A percentile compares a stretch with the other conserved stretches of the same genome.
Evolutionary conservation across 345 rosid species (phyloP).

Genomic region (Salix arbutifolia): DNA sequence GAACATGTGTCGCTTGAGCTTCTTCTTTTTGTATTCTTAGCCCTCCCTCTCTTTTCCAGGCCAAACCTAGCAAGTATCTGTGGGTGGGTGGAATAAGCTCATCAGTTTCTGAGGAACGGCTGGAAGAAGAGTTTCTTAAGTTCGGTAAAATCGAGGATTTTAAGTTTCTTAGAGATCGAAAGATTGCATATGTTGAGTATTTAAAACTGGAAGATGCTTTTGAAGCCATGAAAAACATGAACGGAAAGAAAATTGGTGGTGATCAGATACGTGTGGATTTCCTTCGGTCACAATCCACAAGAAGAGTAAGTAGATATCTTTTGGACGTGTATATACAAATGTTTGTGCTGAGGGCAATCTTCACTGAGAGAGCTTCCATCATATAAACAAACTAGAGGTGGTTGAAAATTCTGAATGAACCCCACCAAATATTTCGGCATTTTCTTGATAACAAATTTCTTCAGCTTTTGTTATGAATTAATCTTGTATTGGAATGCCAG

Average conservation of each 20-base stretch:
- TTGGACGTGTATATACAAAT: not conserved
- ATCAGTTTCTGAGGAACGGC: conserved; percentile 50
- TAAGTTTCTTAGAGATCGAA: conserved; percentile 68
- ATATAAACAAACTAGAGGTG: not conserved
- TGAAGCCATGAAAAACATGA: conserved; percentile 72
- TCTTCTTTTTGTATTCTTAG: not conserved
- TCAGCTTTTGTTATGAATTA: not conserved
- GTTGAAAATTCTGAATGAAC: not conserved
- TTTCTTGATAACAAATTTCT: not conserved
- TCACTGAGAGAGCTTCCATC: not conserved
- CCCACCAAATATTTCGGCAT: conserved; percentile 3
- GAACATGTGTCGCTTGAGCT: not conserved
- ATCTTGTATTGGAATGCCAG: not conserved
- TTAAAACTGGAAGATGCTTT: conserved; percentile 63
- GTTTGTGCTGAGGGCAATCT: not conserved
- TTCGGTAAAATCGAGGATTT: conserved; percentile 79
- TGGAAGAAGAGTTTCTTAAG: conserved; percentile 68
- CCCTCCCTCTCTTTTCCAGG: conserved; percentile 40
- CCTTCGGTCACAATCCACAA: conserved; percentile 62
- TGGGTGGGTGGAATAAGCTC: conserved; percentile 94
- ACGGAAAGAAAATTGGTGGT: conserved; percentile 70
- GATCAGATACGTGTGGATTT: conserved; percentile 87
- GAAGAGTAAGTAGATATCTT: conserved; percentile 57
- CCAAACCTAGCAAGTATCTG: conserved; percentile 67
- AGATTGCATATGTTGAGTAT: conserved; percentile 71